These are phyloP conservation scores for Excoecaria cochinchinensis DNA, from an alignment of 345 rosid species.

Conservation along the genomic window DNA sequence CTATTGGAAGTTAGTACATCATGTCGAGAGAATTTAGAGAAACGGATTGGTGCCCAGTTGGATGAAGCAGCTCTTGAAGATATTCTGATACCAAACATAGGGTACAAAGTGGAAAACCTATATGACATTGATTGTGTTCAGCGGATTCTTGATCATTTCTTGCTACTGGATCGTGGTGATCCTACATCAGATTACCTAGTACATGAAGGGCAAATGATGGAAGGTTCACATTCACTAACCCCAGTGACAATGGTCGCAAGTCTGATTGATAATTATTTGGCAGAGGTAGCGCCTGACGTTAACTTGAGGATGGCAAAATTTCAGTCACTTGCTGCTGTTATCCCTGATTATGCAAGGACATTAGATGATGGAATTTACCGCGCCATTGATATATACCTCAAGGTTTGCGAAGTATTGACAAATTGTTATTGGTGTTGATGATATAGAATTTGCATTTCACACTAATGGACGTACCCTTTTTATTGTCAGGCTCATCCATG, in stretches of 20 bases:
- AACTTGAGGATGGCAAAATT: slow-evolving; percentile 72
- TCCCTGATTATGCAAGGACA: slow-evolving; percentile 79
- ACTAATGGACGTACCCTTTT: not conserved
- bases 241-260: slow-evolving; percentile 69
- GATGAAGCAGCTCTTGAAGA: slow-evolving; percentile 79
- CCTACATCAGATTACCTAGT: slow-evolving; percentile 31
- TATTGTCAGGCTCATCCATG: slow-evolving; percentile 82
- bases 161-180: slow-evolving; percentile 39
- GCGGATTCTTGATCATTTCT: slow-evolving; percentile 80
- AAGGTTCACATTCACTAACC: slow-evolving; percentile 49
- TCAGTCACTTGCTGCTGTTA: slow-evolving; percentile 58
- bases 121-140: slow-evolving; percentile 81
- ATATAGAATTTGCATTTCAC: not conserved
- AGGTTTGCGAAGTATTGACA: slow-evolving; percentile 42
- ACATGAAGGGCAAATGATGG: slow-evolving; percentile 54
- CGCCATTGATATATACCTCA: slow-evolving; percentile 79
- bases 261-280: slow-evolving; percentile 74
- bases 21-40: slow-evolving; percentile 69
- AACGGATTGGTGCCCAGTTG: slow-evolving; percentile 61
- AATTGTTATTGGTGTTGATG: not conserved
- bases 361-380: slow-evolving; percentile 86
- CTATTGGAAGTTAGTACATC: slow-evolving; percentile 47
- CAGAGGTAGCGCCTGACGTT: slow-evolving; percentile 92
- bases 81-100: slow-evolving; percentile 71
- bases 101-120: slow-evolving; percentile 71